Evolutionary conservation across 371 early-diverging fungal species (phyloP).

Genomic region (Pancytospora philotis): DNA sequence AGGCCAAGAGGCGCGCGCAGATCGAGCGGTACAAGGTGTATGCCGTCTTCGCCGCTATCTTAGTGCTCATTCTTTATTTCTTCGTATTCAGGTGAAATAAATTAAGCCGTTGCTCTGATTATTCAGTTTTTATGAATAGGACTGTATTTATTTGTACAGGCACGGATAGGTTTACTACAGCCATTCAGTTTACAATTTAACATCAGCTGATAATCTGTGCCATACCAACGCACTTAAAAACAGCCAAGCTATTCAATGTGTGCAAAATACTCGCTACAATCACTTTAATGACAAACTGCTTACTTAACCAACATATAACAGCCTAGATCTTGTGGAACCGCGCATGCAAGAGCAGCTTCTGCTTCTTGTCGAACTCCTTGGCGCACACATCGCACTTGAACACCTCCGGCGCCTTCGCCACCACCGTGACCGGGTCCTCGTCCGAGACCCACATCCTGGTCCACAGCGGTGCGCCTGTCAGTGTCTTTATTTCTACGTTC

Average conservation of each 20-base stretch:
- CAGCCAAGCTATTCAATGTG: too few species aligned
- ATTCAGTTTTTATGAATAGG: too few species aligned
- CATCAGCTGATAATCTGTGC: too few species aligned
- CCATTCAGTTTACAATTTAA: too few species aligned
- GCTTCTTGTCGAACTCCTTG: conserved; percentile 42
- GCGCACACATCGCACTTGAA: conserved; percentile 35
- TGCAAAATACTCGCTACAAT: too few species aligned
- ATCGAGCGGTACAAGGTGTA: conserved; percentile 37
- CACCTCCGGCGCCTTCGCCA: not conserved
- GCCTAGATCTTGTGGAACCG: conserved; percentile 25
- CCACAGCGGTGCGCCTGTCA: conserved; percentile 28
- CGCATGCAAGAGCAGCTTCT: conserved; percentile 32
- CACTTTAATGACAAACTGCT: too few species aligned
- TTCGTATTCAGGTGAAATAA: too few species aligned
- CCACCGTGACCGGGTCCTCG: not conserved
- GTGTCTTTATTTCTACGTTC: conserved; percentile 31
- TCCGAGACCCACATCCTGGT: conserved; percentile 40
- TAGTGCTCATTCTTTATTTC: conserved; percentile 38
- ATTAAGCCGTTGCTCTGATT: too few species aligned
- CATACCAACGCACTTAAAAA: too few species aligned
- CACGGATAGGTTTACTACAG: too few species aligned
- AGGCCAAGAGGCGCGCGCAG: conserved; percentile 32
- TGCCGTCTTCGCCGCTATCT: conserved; percentile 21
- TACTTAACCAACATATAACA: not conserved
- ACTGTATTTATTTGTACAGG: too few species aligned